These are phyloP conservation scores for Phialocephala subalpina DNA, from an alignment of 2,329 filamentous ascomycete genomes.

Conservation along the genomic window DNA sequence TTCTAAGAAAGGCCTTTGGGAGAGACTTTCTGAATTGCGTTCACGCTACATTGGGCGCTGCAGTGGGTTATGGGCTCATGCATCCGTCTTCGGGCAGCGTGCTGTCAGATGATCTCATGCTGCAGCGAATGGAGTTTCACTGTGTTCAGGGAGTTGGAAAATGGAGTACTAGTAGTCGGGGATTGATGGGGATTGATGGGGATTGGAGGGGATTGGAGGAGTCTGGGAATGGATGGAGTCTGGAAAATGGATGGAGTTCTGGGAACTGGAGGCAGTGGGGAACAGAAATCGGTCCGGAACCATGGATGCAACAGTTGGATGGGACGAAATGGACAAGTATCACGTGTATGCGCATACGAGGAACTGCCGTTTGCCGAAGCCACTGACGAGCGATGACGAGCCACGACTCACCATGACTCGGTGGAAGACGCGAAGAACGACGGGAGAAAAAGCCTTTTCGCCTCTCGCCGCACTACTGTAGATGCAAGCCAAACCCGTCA, in stretches of 20 bases:
- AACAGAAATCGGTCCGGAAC: background rate
- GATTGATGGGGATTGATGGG: background rate
- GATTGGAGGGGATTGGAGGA: background rate
- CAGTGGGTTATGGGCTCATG: background rate
- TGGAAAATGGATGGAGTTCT: background rate
- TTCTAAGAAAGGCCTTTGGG: slow-evolving; percentile 10
- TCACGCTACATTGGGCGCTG: background rate
- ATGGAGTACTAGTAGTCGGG: background rate
- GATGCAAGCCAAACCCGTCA: background rate
- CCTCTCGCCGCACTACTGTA: background rate
- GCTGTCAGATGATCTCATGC: background rate
- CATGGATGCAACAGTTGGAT: too few species aligned
- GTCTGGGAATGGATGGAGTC: background rate
- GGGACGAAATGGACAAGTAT: background rate
- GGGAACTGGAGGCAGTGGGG: background rate
- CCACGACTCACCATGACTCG: slow-evolving; percentile 4
- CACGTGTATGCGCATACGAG: background rate
- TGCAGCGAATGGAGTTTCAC: background rate
- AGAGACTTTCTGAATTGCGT: background rate
- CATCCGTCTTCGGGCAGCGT: background rate
- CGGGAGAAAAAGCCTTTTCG: slow-evolving; percentile 8
- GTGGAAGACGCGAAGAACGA: slow-evolving; percentile 4
- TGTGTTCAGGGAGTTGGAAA: background rate
- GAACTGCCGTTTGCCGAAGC: background rate
- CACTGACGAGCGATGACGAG: too few species aligned